Evolutionary conservation across 495 filamentous ascomycete species (phyloP).

Genomic region (Hyaloscypha finlandica): DNA sequence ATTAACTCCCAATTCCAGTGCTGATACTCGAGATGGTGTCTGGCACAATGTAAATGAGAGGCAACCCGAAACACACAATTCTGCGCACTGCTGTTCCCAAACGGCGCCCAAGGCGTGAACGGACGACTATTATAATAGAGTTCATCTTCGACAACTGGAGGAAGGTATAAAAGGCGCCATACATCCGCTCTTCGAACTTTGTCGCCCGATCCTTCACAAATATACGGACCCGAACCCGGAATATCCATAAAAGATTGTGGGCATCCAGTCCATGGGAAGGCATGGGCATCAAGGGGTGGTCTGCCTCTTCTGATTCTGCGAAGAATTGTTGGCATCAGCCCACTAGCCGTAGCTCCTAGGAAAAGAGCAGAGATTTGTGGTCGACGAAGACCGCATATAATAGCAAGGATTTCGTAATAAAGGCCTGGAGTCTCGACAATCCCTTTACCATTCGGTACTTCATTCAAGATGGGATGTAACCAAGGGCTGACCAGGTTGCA

Average conservation of each 20-base stretch:
- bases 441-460: neutral
- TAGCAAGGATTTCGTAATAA: constrained; percentile 1
- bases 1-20: neutral
- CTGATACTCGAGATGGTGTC: neutral
- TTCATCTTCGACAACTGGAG: neutral
- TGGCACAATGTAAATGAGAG: neutral
- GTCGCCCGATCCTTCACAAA: neutral
- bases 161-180: neutral
- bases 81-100: neutral
- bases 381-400: constrained; percentile 1
- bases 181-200: neutral
- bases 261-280: neutral
- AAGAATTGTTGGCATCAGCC: neutral
- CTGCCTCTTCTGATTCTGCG: neutral
- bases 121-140: neutral
- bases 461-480: neutral
- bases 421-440: neutral
- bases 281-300: neutral
- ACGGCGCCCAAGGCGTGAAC: neutral
- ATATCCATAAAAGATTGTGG: neutral
- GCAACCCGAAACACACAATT: constrained; percentile 1
- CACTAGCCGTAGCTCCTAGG: neutral
- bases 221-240: neutral
- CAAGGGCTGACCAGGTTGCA: neutral
- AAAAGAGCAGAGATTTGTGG: neutral